Percentiles rank a stretch among this genome's conserved stretches.
Evolutionary conservation across 495 filamentous ascomycete genomes (phyloP).

Genomic region (Aspergillus biplanus): DNA sequence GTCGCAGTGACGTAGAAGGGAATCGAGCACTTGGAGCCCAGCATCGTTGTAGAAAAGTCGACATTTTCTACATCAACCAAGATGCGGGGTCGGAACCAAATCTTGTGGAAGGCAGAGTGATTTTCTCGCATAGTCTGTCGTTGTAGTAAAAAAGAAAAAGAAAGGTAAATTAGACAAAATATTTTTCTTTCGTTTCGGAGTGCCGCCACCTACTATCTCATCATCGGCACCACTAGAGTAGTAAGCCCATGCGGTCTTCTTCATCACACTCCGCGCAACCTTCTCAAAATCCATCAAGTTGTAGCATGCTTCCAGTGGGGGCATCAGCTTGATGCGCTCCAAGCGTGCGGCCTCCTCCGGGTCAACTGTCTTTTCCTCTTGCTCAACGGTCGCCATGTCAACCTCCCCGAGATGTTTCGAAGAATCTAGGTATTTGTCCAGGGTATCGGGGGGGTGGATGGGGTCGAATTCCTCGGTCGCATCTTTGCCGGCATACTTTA

Average conservation of each 20-base stretch:
- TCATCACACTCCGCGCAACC: conserved; percentile 86
- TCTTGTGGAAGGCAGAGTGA: conserved; percentile 92
- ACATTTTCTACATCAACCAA: conserved; percentile 86
- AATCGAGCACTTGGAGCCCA: conserved; percentile 77
- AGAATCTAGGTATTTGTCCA: conserved; percentile 74
- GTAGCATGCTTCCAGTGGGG: conserved; percentile 84
- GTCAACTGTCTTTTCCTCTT: conserved; percentile 68
- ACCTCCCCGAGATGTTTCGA: conserved; percentile 90
- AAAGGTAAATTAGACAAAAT: not conserved
- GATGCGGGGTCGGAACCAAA: conserved; percentile 92
- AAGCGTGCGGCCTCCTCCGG: conserved; percentile 79
- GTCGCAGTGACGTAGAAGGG: conserved; percentile 95
- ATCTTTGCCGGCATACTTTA: conserved; percentile 83
- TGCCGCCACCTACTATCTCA: conserved; percentile 72
- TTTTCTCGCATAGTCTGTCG: conserved; percentile 93
- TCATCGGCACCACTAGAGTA: conserved; percentile 96
- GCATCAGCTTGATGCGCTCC: conserved; percentile 77
- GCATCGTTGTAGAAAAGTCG: conserved; percentile 86
- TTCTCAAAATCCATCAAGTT: conserved; percentile 95
- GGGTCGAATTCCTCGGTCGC: conserved; percentile 91
- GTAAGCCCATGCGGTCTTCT: conserved; percentile 94
- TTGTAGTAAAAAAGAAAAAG: conserved; percentile 7
- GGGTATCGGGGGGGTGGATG: conserved; percentile 85
- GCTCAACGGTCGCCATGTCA: conserved; percentile 82
- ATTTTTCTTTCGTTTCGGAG: not conserved